Percentiles rank a stretch among this genome's conserved stretches.
phyloP scores from a whole-genome alignment of 169 alveolate genomes.

The Babesia ovis region DNA sequence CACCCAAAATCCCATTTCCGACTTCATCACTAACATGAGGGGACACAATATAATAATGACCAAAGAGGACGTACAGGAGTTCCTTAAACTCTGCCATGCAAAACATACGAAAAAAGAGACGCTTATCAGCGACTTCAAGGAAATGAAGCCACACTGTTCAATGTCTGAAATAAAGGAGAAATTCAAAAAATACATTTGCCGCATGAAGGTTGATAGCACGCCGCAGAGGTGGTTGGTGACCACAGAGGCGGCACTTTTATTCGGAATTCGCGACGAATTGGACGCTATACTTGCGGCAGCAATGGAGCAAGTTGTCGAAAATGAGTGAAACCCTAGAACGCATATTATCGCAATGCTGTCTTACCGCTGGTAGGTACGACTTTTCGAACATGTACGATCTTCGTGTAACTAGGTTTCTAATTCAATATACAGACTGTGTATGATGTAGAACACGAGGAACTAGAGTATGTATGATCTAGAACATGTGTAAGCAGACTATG shows the following conservation, averaged over 20 bases:
- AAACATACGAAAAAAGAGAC: constrained; percentile 61
- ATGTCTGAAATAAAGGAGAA: constrained; percentile 39
- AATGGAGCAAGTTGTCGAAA: constrained; percentile 25
- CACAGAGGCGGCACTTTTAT: constrained; percentile 59
- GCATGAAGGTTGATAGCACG: constrained; percentile 58
- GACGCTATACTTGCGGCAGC: constrained; percentile 43
- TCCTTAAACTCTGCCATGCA: constrained; percentile 63
- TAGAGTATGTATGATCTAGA: too few species aligned
- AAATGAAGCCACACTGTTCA: constrained; percentile 51
- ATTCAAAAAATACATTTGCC: constrained; percentile 56
- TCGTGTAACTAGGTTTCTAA: too few species aligned
- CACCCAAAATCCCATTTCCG: constrained; percentile 58
- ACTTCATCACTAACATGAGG: constrained; percentile 34
- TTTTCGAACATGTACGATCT: too few species aligned
- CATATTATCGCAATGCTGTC: too few species aligned
- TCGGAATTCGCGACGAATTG: constrained; percentile 53
- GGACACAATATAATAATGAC: constrained; percentile 44
- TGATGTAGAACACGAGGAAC: too few species aligned
- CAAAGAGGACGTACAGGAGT: constrained; percentile 59
- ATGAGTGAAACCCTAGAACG: constrained; percentile 8
- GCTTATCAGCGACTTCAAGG: constrained; percentile 54
- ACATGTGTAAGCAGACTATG: too few species aligned
- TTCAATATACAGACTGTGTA: too few species aligned
- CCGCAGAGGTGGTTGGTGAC: constrained; percentile 70
- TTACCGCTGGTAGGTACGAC: too few species aligned